Percentiles rank a stretch among this genome's conserved stretches.
phyloP scores from a whole-genome alignment of 169 alveolate species.

The Ichthyophthirius multifiliis region DNA sequence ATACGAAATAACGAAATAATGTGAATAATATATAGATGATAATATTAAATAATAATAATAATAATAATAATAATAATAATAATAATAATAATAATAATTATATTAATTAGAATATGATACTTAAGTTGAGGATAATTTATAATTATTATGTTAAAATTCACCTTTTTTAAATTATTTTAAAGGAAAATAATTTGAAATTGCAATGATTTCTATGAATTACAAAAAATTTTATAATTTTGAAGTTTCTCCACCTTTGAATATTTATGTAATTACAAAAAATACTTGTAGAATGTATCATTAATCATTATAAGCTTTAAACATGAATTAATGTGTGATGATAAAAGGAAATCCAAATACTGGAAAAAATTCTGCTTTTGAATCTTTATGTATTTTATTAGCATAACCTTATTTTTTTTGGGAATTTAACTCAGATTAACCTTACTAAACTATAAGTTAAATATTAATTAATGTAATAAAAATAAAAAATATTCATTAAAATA shows the following conservation, averaged over 20 bases:
- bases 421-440: not conserved
- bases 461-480: not conserved
- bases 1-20: too few species aligned
- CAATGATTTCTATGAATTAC: not conserved
- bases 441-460: not conserved
- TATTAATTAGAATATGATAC: too few species aligned
- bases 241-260: not conserved
- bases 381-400: not conserved
- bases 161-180: not conserved
- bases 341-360: not conserved
- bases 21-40: too few species aligned
- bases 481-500: not conserved
- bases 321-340: not conserved
- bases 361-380: not conserved
- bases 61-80: too few species aligned
- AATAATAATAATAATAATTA: too few species aligned
- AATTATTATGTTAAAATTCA: too few species aligned
- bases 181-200: not conserved
- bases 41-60: too few species aligned
- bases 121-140: too few species aligned
- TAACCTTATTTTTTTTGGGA: conserved; percentile 1
- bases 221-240: not conserved
- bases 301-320: not conserved
- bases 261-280: not conserved
- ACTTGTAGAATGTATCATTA: not conserved